These are phyloP conservation scores for Suillus occidentalis DNA, from an alignment of 768 basidiomycete species.

Conservation along the genomic window DNA sequence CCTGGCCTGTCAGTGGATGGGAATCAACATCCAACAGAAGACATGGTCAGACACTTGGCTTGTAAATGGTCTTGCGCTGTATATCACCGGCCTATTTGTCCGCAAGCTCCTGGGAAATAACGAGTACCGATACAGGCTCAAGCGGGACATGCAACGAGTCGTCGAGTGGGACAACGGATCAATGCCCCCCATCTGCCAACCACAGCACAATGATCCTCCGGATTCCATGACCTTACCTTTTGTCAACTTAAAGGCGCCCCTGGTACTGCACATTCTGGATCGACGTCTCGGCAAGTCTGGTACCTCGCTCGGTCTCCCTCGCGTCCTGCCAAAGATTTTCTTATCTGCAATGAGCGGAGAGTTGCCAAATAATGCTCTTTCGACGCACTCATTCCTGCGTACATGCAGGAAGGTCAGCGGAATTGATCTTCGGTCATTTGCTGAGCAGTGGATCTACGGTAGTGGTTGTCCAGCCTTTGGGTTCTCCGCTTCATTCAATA, in stretches of 20 bases:
- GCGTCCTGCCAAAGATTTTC: slow-evolving; percentile 94
- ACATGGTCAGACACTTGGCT: slow-evolving; percentile 95
- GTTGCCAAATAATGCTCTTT: slow-evolving; percentile 78
- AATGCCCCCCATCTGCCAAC: slow-evolving; percentile 93
- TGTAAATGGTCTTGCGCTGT: slow-evolving; percentile 89
- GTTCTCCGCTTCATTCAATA: slow-evolving; percentile 89
- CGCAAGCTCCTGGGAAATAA: slow-evolving; percentile 91
- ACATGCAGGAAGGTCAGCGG: slow-evolving; percentile 93
- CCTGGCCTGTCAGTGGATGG: slow-evolving; percentile 94
- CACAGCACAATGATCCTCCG: slow-evolving; percentile 81
- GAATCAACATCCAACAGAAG: slow-evolving; percentile 93
- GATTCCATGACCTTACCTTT: slow-evolving; percentile 79
- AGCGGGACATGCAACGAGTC: slow-evolving; percentile 95
- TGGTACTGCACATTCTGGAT: slow-evolving; percentile 96
- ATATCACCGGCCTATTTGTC: slow-evolving; percentile 87
- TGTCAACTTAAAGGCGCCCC: slow-evolving; percentile 91
- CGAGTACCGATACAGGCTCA: slow-evolving; percentile 92
- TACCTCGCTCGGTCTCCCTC: slow-evolving; percentile 89
- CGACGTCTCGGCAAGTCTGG: slow-evolving; percentile 92
- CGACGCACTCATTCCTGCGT: slow-evolving; percentile 87
- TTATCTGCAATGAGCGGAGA: slow-evolving; percentile 92
- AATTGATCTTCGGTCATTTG: slow-evolving; percentile 85
- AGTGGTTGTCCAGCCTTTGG: slow-evolving; percentile 93
- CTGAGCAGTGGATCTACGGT: slow-evolving; percentile 99
- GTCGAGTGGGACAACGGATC: slow-evolving; percentile 83